phyloP scores from a whole-genome alignment of 2,329 filamentous ascomycete genomes.

The Curvularia spicifera region DNA sequence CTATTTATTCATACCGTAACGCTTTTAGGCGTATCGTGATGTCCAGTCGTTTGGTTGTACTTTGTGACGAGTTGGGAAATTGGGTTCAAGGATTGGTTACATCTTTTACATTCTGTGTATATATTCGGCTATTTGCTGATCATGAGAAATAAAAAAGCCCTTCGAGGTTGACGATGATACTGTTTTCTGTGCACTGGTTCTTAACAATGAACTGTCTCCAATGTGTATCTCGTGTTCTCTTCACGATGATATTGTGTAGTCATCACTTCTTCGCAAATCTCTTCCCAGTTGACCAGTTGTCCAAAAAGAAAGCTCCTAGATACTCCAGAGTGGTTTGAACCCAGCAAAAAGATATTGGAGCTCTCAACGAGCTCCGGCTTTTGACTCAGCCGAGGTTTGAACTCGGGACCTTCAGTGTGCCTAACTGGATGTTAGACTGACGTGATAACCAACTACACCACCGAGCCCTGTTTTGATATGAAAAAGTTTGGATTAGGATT shows the following conservation, averaged over 20 bases:
- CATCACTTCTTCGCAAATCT: not conserved
- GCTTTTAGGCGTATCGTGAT: not conserved
- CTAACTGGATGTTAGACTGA: constrained; percentile 51
- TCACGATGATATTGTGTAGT: not conserved
- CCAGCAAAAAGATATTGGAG: constrained; percentile 6
- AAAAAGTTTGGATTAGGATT: not conserved
- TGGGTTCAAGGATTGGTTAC: not conserved
- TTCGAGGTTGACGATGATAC: not conserved
- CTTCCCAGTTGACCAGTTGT: not conserved
- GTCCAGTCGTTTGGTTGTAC: not conserved
- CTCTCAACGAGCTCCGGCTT: constrained; percentile 5
- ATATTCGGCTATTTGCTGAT: constrained; percentile 6
- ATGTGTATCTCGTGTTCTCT: not conserved
- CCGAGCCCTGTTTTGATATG: constrained; percentile 29
- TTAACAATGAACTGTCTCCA: not conserved
- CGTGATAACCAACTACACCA: constrained; percentile 58
- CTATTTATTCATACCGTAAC: not conserved
- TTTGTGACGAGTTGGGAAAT: not conserved
- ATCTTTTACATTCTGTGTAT: constrained; percentile 11
- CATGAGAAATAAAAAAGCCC: not conserved
- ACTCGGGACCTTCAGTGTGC: constrained; percentile 21
- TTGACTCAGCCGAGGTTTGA: constrained; percentile 22
- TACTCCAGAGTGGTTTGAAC: too few relatives aligned
- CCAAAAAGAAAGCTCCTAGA: not conserved
- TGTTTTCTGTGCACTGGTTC: not conserved